These are phyloP conservation scores for Pterocarpus macrocarpus DNA, from an alignment of 306 rosid species.

Conservation along the genomic window DNA sequence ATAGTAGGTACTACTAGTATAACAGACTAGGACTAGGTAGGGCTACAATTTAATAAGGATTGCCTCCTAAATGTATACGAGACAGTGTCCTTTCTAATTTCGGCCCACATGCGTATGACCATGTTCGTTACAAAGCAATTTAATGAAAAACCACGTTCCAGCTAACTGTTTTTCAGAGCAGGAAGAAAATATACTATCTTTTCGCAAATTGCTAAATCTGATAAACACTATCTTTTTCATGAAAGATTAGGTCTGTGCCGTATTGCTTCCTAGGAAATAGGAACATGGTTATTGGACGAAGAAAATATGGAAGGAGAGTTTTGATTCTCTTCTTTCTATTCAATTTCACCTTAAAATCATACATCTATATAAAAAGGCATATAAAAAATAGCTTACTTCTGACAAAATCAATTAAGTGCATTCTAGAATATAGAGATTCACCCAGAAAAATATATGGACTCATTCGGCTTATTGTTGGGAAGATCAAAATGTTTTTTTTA, in stretches of 20 bases:
- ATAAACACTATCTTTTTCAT: neutral
- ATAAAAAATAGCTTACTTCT: neutral
- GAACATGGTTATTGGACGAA: neutral
- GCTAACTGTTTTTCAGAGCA: neutral
- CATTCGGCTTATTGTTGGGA: no score
- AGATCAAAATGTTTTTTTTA: no score
- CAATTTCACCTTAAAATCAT: neutral
- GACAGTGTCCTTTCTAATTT: neutral
- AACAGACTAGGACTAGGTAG: no score
- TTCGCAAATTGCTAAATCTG: no score
- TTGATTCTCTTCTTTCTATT: neutral
- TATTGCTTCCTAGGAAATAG: neutral
- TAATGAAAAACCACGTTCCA: neutral
- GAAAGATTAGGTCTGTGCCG: neutral
- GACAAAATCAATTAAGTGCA: neutral
- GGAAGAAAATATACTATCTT: no score
- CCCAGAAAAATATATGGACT: neutral
- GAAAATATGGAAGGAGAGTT: no score
- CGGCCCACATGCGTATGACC: neutral
- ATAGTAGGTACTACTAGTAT: no score
- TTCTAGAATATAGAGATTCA: neutral
- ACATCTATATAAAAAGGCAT: neutral
- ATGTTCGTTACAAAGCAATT: neutral
- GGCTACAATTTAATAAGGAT: conserved; percentile 14
- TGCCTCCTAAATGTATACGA: neutral